Base-by-base conservation (phyloP, 2,329 filamentous ascomycete genomes). In the Triangularia setosa region DNA sequence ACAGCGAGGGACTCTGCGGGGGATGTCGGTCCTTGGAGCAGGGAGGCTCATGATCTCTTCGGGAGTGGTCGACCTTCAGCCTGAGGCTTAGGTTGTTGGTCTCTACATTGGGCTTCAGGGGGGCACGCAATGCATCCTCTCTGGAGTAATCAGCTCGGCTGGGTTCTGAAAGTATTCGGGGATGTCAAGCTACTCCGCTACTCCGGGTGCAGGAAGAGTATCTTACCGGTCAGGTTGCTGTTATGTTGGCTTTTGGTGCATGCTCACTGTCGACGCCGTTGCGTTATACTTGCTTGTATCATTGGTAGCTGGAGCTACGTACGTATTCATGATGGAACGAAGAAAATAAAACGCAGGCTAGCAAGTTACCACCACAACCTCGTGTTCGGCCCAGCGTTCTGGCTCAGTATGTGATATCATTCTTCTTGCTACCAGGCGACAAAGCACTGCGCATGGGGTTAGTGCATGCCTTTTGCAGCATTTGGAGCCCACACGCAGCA, bases 31-130 rank as follows among this genome's bases (percentile, higher is more conserved):
- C 84, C 89, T 0, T 91, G 89, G 89, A 90, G 87, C 69, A 83
- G 81, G 24, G 88, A 91, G 72, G 88, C 89, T 0, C 81, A 85
- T 68, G 89, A 91, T 73, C 72, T 91, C 56, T 83, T 91, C 67
- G 86, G 84, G 40, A 83, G 79, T 71, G 85, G 81, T 71, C 80
- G 85, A 57, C 88, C 87, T 35, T 78, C 14, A 64, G 44, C 27
- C 40, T 62, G 62, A 62, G 53, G 33, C 24, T 30, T 60, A 54
- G 28, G 33, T 21, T 24, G 48, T 33, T 25, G 48, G 28, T 18
- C 4, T 21, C 3, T 21, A 48, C n/a, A 48, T 7, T 48, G n/a
- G 18, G 33, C 16, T n/a, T 40, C 14, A 8, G n/a, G 7, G 40
- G 40, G 9, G 18, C n/a, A 3, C 6, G n/a, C 18, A 48, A 8